Percentiles rank a stretch among this genome's conserved stretches.
These are phyloP conservation scores for Solanum raphanifolium DNA, from an alignment of 257 asterid genomes.

Conservation along the genomic window DNA sequence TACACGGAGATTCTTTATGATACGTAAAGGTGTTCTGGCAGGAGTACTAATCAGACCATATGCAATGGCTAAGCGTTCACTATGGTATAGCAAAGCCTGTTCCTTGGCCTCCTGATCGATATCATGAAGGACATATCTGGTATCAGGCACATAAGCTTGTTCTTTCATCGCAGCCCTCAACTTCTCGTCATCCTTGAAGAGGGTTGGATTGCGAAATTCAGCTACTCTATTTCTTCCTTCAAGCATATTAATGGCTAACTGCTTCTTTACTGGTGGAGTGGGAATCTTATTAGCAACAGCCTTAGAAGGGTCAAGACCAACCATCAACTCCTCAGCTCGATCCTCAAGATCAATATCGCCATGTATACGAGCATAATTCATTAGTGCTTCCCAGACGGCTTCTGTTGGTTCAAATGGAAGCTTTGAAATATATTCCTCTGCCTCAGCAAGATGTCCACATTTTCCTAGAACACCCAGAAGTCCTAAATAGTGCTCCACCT, in stretches of 20 bases:
- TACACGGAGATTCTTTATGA: slow-evolving; percentile 80
- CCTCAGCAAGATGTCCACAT: slow-evolving; percentile 79
- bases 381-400: slow-evolving; percentile 75
- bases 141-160: slow-evolving; percentile 88
- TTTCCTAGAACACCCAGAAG: slow-evolving; percentile 75
- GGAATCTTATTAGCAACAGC: slow-evolving; percentile 52
- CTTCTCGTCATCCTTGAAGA: slow-evolving; percentile 91
- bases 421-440: slow-evolving; percentile 51
- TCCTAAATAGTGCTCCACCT: slow-evolving; percentile 69
- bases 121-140: slow-evolving; percentile 89
- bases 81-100: slow-evolving; percentile 86
- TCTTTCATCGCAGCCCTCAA: slow-evolving; percentile 74
- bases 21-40: slow-evolving; percentile 74
- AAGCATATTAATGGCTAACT: slow-evolving; percentile 64
- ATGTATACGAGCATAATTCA: slow-evolving; percentile 87
- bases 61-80: slow-evolving; percentile 94
- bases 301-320: slow-evolving; percentile 59
- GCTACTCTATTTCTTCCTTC: slow-evolving; percentile 66
- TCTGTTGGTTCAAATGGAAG: slow-evolving; percentile 82
- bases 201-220: slow-evolving; percentile 63
- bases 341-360: slow-evolving; percentile 95
- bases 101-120: slow-evolving; percentile 99
- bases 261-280: slow-evolving; percentile 76
- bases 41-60: slow-evolving; percentile 90
- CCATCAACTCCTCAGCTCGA: slow-evolving; percentile 70